phyloP scores from a whole-genome alignment of 805 yeast species.

The Soucietia sequanensis region DNA sequence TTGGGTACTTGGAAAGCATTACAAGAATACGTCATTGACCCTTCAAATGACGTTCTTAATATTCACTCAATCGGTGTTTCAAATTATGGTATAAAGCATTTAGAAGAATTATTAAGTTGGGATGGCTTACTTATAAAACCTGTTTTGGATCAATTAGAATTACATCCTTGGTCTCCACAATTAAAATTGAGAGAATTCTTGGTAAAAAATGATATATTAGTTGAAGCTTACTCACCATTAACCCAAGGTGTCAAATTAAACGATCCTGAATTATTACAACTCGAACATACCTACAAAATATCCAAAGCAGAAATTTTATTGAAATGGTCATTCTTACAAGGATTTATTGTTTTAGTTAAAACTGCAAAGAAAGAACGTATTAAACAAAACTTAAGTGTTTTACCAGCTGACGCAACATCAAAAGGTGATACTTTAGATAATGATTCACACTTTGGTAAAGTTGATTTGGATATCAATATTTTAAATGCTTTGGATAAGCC shows the following conservation, averaged over 20 bases:
- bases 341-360: constrained; percentile 70
- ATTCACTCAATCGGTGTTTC: constrained; percentile 77
- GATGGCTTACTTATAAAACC: constrained; percentile 46
- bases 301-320: constrained; percentile 63
- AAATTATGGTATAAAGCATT: constrained; percentile 60
- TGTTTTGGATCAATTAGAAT: constrained; percentile 77
- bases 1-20: constrained; percentile 68
- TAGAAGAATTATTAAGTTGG: constrained; percentile 62
- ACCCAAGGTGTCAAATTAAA: constrained; percentile 57
- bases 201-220: constrained; percentile 50
- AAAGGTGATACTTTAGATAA: constrained; percentile 24
- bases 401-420: constrained; percentile 26
- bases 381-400: constrained; percentile 53
- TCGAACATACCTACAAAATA: constrained; percentile 50
- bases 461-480: constrained; percentile 40
- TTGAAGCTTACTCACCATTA: constrained; percentile 82
- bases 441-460: constrained; percentile 29
- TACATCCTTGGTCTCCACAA: constrained; percentile 81
- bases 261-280: constrained; percentile 50
- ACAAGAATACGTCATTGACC: constrained; percentile 59
- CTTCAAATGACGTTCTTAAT: constrained; percentile 44
- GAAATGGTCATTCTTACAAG: constrained; percentile 73
- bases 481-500: constrained; percentile 34
- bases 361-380: constrained; percentile 55
- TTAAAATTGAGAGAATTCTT: constrained; percentile 62